phyloP scores from a whole-genome alignment of 2,329 filamentous ascomycete species.

The Penicillium griseofulvum region DNA sequence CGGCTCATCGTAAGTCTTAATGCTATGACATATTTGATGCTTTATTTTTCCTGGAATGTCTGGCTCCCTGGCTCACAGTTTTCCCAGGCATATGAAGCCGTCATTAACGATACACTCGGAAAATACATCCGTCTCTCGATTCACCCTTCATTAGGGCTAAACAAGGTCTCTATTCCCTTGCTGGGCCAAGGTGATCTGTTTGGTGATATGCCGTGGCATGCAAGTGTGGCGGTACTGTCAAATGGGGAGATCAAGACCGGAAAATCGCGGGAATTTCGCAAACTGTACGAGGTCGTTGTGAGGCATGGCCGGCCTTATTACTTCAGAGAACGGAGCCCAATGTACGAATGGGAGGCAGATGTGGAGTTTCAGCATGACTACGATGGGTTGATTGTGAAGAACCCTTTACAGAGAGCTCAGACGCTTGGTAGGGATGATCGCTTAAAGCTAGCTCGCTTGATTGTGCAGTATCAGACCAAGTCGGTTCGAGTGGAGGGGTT shows the following conservation, averaged over 20 bases:
- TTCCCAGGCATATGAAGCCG: slow-evolving; percentile 4
- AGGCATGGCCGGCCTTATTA: slow-evolving; percentile 6
- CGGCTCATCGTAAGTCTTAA: slow-evolving; percentile 1
- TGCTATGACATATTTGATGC: neutral
- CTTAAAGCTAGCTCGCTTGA: slow-evolving; percentile 7
- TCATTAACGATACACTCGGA: slow-evolving; percentile 3
- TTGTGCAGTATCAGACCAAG: slow-evolving; percentile 4
- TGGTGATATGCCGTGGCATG: slow-evolving; percentile 10
- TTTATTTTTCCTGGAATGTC: neutral
- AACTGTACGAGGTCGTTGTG: slow-evolving; percentile 6
- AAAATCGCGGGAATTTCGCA: neutral
- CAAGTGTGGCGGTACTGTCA: slow-evolving; percentile 4
- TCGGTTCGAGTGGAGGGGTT: slow-evolving; percentile 7
- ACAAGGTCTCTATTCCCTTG: slow-evolving; percentile 6
- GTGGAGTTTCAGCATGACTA: slow-evolving; percentile 6
- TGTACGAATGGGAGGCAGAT: slow-evolving; percentile 4
- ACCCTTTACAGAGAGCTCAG: neutral
- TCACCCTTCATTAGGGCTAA: slow-evolving; percentile 5
- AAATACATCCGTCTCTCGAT: slow-evolving; percentile 7
- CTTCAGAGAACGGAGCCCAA: slow-evolving; percentile 1
- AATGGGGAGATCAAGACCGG: slow-evolving; percentile 4
- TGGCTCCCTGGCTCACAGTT: neutral
- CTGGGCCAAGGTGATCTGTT: slow-evolving; percentile 5
- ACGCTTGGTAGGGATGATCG: slow-evolving; percentile 1
- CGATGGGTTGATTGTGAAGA: neutral